Conservation (phyloP, 2,329 filamentous ascomycete genomes). For the Aspergillus neotritici region DNA sequence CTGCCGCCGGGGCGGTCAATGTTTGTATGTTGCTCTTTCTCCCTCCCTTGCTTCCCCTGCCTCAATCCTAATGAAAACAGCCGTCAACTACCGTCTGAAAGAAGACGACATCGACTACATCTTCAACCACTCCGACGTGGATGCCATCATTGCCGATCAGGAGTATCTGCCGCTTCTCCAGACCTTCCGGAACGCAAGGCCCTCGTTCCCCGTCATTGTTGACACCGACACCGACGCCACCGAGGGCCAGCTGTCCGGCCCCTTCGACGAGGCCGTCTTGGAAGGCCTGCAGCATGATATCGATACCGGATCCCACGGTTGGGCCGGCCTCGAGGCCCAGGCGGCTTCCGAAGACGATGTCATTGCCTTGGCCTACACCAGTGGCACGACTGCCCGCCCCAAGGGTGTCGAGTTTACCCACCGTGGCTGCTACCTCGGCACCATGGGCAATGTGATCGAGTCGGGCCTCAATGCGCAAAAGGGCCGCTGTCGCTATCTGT, state of each 20-base stretch:
- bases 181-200: constrained; percentile 56
- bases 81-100: constrained; percentile 69
- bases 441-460: constrained; percentile 81
- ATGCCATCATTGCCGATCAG: constrained; percentile 77
- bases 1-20: constrained; percentile 71
- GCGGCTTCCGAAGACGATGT: constrained; percentile 70
- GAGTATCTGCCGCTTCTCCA: constrained; percentile 71
- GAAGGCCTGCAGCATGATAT: constrained; percentile 72
- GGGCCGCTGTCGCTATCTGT: constrained; percentile 74
- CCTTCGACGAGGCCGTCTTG: constrained; percentile 75
- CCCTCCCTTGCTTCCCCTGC: neutral
- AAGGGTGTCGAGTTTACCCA: constrained; percentile 94
- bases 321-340: constrained; percentile 68
- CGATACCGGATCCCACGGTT: constrained; percentile 62
- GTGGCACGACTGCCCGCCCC: constrained; percentile 81
- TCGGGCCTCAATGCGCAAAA: constrained; percentile 69
- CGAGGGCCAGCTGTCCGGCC: constrained; percentile 67
- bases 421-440: constrained; percentile 76
- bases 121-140: constrained; percentile 78
- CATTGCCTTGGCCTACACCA: constrained; percentile 87
- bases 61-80: constrained; percentile 22
- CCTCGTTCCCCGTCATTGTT: constrained; percentile 64
- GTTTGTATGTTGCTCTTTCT: constrained; percentile 47
- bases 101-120: constrained; percentile 85
- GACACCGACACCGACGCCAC: constrained; percentile 79